Percentiles rank a stretch among this genome's conserved stretches.
Evolutionary conservation across 345 rosid genomes (phyloP).

Genomic region (Arabis hirsuta): DNA sequence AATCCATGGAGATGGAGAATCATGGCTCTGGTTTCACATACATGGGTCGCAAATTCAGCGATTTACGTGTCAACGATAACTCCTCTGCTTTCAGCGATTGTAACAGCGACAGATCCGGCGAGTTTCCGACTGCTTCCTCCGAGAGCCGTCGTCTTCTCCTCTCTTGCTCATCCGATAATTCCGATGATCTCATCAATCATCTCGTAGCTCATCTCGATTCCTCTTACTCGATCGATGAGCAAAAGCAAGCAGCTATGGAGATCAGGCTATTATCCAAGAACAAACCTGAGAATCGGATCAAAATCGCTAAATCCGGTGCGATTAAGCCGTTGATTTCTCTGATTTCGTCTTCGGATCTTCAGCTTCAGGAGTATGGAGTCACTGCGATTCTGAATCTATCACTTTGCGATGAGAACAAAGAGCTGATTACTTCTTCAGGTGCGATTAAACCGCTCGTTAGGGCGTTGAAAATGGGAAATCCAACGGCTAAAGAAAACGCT

Average conservation of each 20-base stretch:
- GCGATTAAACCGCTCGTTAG: slow-evolving; percentile 85
- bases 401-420: slow-evolving; percentile 93
- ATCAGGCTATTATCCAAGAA: slow-evolving; percentile 88
- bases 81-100: slow-evolving; percentile 92
- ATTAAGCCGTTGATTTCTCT: slow-evolving; percentile 72
- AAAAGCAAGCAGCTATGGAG: slow-evolving; percentile 97
- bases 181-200: slow-evolving; percentile 72
- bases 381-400: slow-evolving; percentile 91
- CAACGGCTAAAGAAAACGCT: slow-evolving; percentile 87
- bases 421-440: slow-evolving; percentile 69
- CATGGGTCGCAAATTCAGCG: slow-evolving; percentile 52
- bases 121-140: slow-evolving; percentile 67
- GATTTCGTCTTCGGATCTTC: slow-evolving; percentile 68
- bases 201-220: slow-evolving; percentile 69
- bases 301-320: slow-evolving; percentile 86
- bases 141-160: slow-evolving; percentile 67
- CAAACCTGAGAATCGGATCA: slow-evolving; percentile 80
- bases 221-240: slow-evolving; percentile 81
- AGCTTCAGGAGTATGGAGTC: slow-evolving; percentile 92
- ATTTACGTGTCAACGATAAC: slow-evolving; percentile 48
- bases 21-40: slow-evolving; percentile 46
- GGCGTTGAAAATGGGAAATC: slow-evolving; percentile 70
- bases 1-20: slow-evolving; percentile 53
- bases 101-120: slow-evolving; percentile 96
- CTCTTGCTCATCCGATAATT: slow-evolving; percentile 67